Evolutionary conservation across 2,329 filamentous ascomycete species (phyloP).

Genomic region (Venturia oleaginea): DNA sequence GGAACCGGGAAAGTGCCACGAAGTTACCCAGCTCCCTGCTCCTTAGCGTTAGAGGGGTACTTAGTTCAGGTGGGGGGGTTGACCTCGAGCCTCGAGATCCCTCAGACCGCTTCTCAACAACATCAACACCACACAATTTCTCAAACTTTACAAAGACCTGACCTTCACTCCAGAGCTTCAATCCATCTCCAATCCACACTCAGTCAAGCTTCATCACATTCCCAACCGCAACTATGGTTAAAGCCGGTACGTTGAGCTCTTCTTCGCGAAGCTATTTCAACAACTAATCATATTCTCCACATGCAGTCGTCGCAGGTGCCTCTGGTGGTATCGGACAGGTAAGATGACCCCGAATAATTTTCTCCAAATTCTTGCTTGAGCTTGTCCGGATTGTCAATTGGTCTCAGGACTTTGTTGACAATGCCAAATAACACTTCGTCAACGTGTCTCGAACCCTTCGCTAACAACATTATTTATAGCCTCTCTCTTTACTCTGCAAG

Average conservation of each 20-base stretch:
- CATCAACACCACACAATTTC: background rate
- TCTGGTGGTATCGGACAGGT: conserved; percentile 98
- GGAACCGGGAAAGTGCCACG: too few species aligned
- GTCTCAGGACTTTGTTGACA: background rate
- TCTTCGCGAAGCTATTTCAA: conserved; percentile 10
- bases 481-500: conserved; percentile 94
- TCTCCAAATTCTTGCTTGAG: background rate
- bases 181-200: background rate
- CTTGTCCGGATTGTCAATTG: background rate
- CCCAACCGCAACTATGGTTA: conserved; percentile 12
- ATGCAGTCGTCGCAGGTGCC: conserved; percentile 74
- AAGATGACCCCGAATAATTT: conserved; percentile 22
- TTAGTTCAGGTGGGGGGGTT: background rate
- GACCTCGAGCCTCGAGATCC: background rate
- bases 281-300: background rate
- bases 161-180: background rate
- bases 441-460: background rate
- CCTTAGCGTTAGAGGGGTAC: too few species aligned
- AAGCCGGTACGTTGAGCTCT: conserved; percentile 13
- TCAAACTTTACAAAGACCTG: background rate
- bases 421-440: background rate
- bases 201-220: background rate
- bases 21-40: too few species aligned
- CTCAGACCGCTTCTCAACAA: conserved; percentile 1
- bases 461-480: conserved; percentile 44